Conservation (phyloP, 2,329 filamentous ascomycete species). For the Colletotrichum nymphaeae region DNA sequence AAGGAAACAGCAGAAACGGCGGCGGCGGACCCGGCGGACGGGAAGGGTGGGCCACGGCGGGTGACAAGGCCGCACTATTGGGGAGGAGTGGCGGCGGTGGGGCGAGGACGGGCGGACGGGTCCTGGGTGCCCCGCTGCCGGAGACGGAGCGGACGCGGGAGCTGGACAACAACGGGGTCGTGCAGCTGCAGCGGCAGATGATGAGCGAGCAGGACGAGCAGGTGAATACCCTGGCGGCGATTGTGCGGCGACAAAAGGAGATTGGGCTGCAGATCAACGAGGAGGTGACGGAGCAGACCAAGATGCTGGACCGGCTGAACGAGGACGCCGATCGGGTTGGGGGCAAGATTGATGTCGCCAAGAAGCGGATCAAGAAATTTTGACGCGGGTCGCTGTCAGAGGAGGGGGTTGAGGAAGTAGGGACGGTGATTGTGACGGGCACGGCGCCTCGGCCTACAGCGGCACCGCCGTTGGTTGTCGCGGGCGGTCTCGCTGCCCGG, state of each 20-base stretch:
- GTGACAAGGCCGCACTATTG: slow-evolving; percentile 64
- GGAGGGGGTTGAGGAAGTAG: not conserved
- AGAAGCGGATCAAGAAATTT: slow-evolving; percentile 77
- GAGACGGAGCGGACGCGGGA: slow-evolving; percentile 84
- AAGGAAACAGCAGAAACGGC: slow-evolving; percentile 43
- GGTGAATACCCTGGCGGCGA: slow-evolving; percentile 74
- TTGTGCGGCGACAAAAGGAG: slow-evolving; percentile 79
- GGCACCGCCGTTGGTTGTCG: not conserved
- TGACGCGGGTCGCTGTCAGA: slow-evolving; percentile 47
- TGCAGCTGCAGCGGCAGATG: slow-evolving; percentile 79
- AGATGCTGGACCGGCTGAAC: slow-evolving; percentile 75
- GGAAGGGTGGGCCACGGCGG: slow-evolving; percentile 60
- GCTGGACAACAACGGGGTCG: slow-evolving; percentile 78
- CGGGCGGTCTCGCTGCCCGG: slow-evolving; percentile 38
- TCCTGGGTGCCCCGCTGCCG: slow-evolving; percentile 77
- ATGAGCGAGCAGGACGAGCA: slow-evolving; percentile 82
- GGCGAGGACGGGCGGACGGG: slow-evolving; percentile 64
- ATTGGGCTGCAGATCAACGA: slow-evolving; percentile 82
- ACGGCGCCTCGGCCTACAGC: not conserved
- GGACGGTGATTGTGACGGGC: not conserved
- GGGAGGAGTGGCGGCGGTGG: slow-evolving; percentile 45
- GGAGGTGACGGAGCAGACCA: slow-evolving; percentile 78
- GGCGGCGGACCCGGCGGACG: slow-evolving; percentile 59
- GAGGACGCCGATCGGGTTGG: slow-evolving; percentile 74
- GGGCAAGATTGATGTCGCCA: slow-evolving; percentile 79